A percentile compares a stretch with the other conserved stretches of the same genome.
Conservation (phyloP, 2,329 filamentous ascomycete genomes). For the Chlorencoelia australis region DNA sequence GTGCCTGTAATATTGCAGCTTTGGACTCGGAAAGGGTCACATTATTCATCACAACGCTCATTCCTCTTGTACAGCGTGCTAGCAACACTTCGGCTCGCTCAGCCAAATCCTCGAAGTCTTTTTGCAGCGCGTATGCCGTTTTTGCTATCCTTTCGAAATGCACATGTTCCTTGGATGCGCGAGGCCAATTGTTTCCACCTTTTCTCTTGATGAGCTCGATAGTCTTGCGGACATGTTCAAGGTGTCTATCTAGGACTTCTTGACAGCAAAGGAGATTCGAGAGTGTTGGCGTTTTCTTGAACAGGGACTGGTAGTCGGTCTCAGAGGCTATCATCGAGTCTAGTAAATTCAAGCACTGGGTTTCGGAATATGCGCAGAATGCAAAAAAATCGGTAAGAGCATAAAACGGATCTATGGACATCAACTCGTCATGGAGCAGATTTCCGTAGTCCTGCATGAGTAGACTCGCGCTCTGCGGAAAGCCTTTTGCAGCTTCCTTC, state of each 20-base stretch:
- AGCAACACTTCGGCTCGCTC: slow-evolving; percentile 1
- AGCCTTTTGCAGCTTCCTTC: too few relatives aligned
- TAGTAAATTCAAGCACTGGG: slow-evolving; percentile 6
- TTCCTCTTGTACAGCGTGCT: not conserved
- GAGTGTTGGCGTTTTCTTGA: not conserved
- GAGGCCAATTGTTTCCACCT: not conserved
- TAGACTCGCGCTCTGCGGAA: not conserved
- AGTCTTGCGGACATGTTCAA: not conserved
- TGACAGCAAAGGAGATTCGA: slow-evolving; percentile 4
- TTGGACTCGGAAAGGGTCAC: slow-evolving; percentile 19
- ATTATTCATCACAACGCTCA: slow-evolving; percentile 12
- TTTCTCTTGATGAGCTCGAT: not conserved
- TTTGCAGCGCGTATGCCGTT: not conserved
- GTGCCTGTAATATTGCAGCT: slow-evolving; percentile 19
- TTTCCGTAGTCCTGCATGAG: slow-evolving; percentile 2
- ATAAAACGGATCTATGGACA: slow-evolving; percentile 5
- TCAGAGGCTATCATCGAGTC: not conserved
- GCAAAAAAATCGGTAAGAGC: slow-evolving; percentile 4
- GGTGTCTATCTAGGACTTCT: slow-evolving; percentile 1
- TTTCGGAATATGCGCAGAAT: slow-evolving; percentile 10
- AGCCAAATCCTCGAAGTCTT: slow-evolving; percentile 1
- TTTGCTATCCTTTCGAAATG: too few relatives aligned
- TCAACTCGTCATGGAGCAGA: slow-evolving; percentile 2
- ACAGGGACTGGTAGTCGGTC: not conserved
- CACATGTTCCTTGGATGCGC: too few relatives aligned